Base-by-base conservation (phyloP, 2,329 filamentous ascomycete genomes). In the Aureobasidium sp. region DNA sequence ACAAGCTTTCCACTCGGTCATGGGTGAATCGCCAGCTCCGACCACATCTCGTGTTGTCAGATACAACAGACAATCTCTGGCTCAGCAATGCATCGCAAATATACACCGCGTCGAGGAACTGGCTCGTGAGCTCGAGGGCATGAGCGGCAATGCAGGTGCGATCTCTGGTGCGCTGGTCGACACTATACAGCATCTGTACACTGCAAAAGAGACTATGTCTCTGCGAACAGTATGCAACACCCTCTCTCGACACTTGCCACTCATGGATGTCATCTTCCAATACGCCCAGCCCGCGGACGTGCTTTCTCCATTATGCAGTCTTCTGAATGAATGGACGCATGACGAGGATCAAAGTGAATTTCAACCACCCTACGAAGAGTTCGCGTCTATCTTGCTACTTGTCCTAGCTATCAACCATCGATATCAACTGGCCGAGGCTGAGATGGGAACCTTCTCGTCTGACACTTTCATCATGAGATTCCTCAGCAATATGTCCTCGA, bases 81-180 rank as follows among this genome's bases (percentile, higher is more conserved):
- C 96, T 0, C 81, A 85, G 53, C 87, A 94, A 69, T 96, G 91
- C 65, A 82, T 88, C 50, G 82, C 83, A 10, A 90, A 95, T 66
- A 84, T 86, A 0, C 88, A 91, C 64, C 85, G 86, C 65, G 85
- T 89, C 1, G 88, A 91, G 66, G 83, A 86, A 47, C 79, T 96
- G 37, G 84, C 97, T 44, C 83, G 86, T 41, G 91, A 96, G 68
- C 79, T 99, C 29, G 91, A 96, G 61, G 88, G 87, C 55, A 91
- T 94, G 82, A 90, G 96, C 69, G 93, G 93, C 1, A 97, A 97
- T 72, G 90, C 90, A 2, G 91, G 90, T 2, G 90, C 91, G 2
- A 90, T 95, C 21, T 89, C 88, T 55, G 86, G 87, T 63, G 92
- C 91, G 32, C 65, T 81, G 10, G 74, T 76, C 29, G 76, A 79